Conservation (phyloP, 805 yeast genomes). For the Nakazawaea wickerhamii region DNA sequence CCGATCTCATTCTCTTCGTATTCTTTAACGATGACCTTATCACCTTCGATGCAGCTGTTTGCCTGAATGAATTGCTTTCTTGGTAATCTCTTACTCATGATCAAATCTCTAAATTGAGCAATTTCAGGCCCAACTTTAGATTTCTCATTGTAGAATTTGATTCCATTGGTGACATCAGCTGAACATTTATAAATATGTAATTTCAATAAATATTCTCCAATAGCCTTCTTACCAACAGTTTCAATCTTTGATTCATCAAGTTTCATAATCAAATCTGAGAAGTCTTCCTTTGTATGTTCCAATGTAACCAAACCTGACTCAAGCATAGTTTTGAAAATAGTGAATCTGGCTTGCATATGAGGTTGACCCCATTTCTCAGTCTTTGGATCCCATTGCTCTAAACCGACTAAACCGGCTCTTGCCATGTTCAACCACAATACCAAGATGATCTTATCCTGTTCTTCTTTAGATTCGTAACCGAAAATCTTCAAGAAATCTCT, state of each 20-base stretch:
- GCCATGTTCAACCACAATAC: slow-evolving; percentile 79
- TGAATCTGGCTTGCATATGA: slow-evolving; percentile 89
- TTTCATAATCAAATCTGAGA: slow-evolving; percentile 53
- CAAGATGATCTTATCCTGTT: slow-evolving; percentile 58
- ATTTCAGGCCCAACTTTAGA: slow-evolving; percentile 64
- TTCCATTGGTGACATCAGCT: slow-evolving; percentile 64
- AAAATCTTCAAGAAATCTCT: slow-evolving; percentile 64
- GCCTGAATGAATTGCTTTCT: slow-evolving; percentile 83
- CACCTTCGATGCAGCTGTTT: slow-evolving; percentile 50
- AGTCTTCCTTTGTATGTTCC: slow-evolving; percentile 40
- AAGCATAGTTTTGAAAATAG: slow-evolving; percentile 71
- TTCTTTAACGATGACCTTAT: slow-evolving; percentile 52
- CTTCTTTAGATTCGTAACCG: slow-evolving; percentile 52
- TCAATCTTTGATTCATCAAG: slow-evolving; percentile 60
- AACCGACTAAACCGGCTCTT: slow-evolving; percentile 76
- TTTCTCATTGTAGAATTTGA: slow-evolving; percentile 56
- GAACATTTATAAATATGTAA: slow-evolving; percentile 78
- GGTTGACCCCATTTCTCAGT: slow-evolving; percentile 90
- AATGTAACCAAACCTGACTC: slow-evolving; percentile 58
- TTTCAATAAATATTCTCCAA: slow-evolving; percentile 63
- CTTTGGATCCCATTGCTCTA: slow-evolving; percentile 84
- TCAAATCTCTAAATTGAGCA: slow-evolving; percentile 60
- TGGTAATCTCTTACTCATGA: slow-evolving; percentile 69
- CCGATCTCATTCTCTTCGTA: slow-evolving; percentile 72
- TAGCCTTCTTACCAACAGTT: slow-evolving; percentile 66